A percentile compares a stretch with the other conserved stretches of the same genome.
Conservation (phyloP, 2,329 filamentous ascomycete species). For the Aureobasidium uvarum region DNA sequence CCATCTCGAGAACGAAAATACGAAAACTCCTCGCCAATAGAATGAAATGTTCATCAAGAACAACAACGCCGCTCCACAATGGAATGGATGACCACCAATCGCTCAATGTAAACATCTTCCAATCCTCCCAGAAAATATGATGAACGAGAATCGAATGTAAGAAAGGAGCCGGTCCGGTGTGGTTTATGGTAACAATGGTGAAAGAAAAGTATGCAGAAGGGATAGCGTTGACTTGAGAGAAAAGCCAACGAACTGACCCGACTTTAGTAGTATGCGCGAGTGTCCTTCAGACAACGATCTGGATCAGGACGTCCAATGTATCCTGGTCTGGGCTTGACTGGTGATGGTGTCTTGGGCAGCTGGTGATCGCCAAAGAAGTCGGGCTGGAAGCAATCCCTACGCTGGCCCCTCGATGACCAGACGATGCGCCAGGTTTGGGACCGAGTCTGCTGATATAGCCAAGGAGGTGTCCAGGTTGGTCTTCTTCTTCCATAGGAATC, state of each 20-base stretch:
- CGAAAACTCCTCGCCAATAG: conserved; percentile 20
- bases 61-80: conserved; percentile 3
- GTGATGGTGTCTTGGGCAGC: not conserved
- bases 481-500: conserved; percentile 6
- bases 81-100: not conserved
- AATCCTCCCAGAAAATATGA: not conserved
- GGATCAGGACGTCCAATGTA: conserved; percentile 6
- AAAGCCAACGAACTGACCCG: not conserved
- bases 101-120: not conserved
- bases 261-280: not conserved
- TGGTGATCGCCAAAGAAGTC: not conserved
- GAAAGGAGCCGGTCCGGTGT: conserved; percentile 15
- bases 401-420: not conserved
- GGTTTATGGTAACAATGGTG: conserved; percentile 13
- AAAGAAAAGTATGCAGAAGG: not conserved
- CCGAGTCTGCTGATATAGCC: not conserved
- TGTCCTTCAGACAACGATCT: not conserved
- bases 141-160: not conserved
- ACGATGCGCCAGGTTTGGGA: not conserved
- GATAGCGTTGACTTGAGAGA: not conserved
- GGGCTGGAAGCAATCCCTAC: not conserved
- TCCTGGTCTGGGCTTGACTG: conserved; percentile 13
- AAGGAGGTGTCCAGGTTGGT: conserved; percentile 1
- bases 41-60: conserved; percentile 18
- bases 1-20: conserved; percentile 7